phyloP scores from a whole-genome alignment of 495 filamentous ascomycete species.

The Aspergillus hancockii region DNA sequence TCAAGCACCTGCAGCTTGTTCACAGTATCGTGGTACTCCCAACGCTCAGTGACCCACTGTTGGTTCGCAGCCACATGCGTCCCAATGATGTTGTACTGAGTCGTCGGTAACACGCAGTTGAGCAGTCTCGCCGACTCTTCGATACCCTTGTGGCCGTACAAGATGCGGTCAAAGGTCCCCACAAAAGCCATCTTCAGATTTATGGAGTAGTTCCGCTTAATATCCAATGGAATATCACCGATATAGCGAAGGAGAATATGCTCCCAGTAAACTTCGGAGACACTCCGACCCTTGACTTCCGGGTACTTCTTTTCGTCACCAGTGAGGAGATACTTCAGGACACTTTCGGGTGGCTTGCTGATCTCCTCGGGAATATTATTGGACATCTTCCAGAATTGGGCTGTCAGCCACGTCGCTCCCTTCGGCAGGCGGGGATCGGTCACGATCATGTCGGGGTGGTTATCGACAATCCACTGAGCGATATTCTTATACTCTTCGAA shows the following conservation, averaged over 20 bases:
- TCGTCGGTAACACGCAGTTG: not conserved
- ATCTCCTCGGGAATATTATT: not conserved
- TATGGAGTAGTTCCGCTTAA: slow-evolving; percentile 9
- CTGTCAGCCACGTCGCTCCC: slow-evolving; percentile 1
- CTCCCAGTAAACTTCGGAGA: slow-evolving; percentile 15
- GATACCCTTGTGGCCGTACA: slow-evolving; percentile 7
- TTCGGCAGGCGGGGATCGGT: not conserved
- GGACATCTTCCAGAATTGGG: slow-evolving; percentile 7
- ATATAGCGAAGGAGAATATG: slow-evolving; percentile 17
- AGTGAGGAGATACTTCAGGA: slow-evolving; percentile 6
- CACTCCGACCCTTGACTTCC: not conserved
- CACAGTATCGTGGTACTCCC: no score
- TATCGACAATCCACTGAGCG: not conserved
- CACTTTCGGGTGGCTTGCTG: slow-evolving; percentile 7
- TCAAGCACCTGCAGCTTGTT: no score
- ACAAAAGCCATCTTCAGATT: slow-evolving; percentile 12
- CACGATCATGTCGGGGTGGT: not conserved
- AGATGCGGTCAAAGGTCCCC: slow-evolving; percentile 10
- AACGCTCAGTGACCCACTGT: no score
- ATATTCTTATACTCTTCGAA: not conserved
- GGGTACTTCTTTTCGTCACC: not conserved
- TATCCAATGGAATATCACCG: slow-evolving; percentile 11
- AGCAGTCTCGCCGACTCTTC: slow-evolving; percentile 12
- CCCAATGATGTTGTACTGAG: no score
- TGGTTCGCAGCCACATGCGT: no score